Percentiles rank a stretch among this genome's conserved stretches.
phyloP scores from a whole-genome alignment of 257 asterid species.

The Fraxinus pennsylvanica region DNA sequence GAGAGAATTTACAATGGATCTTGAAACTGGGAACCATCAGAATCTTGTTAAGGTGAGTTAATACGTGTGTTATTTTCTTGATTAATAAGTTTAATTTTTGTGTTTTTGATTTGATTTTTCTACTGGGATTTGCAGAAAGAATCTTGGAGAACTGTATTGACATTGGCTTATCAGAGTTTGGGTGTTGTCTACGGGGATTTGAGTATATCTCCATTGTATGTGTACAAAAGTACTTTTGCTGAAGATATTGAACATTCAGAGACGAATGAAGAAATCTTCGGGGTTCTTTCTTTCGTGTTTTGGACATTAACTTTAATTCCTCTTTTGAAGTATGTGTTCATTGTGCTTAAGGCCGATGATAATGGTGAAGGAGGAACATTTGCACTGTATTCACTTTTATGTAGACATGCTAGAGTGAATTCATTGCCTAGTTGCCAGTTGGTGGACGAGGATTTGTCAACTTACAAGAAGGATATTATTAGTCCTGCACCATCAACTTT shows the following conservation, averaged over 20 bases:
- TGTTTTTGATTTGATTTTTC: not conserved
- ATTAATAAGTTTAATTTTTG: not conserved
- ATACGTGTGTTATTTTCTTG: not conserved
- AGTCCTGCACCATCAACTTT: not conserved
- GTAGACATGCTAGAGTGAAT: slow-evolving; percentile 25
- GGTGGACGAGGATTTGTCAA: slow-evolving; percentile 15
- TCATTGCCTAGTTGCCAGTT: slow-evolving; percentile 19
- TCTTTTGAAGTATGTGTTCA: slow-evolving; percentile 28
- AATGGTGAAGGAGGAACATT: slow-evolving; percentile 40
- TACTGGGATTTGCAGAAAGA: slow-evolving; percentile 40
- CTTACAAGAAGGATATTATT: slow-evolving; percentile 11
- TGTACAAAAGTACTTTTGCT: slow-evolving; percentile 27
- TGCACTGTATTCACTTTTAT: slow-evolving; percentile 28
- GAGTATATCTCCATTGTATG: slow-evolving; percentile 34
- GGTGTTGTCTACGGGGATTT: slow-evolving; percentile 38
- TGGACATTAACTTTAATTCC: slow-evolving; percentile 30
- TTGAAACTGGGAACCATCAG: slow-evolving; percentile 36
- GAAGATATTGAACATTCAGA: slow-evolving; percentile 26
- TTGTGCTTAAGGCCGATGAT: slow-evolving; percentile 34
- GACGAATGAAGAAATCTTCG: slow-evolving; percentile 28
- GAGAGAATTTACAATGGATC: slow-evolving; percentile 67
- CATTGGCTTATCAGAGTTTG: slow-evolving; percentile 37
- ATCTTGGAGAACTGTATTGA: slow-evolving; percentile 48
- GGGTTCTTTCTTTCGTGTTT: slow-evolving; percentile 29
- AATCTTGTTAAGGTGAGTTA: slow-evolving; percentile 38